phyloP scores from a whole-genome alignment of 2,329 filamentous ascomycete genomes.

The Penicillium decumbens region DNA sequence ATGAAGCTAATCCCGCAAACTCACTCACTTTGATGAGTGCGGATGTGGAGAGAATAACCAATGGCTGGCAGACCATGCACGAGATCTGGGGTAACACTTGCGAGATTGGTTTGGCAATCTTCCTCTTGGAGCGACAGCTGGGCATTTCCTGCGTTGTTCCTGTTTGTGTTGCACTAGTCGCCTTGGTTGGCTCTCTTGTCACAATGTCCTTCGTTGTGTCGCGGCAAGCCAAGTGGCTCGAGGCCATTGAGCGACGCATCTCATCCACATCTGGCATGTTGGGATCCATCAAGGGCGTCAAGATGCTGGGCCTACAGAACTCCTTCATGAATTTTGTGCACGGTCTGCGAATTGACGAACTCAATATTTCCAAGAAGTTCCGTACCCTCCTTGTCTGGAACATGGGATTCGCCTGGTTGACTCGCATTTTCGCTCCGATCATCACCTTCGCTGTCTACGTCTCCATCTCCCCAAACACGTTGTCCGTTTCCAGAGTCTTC shows the following conservation, averaged over 20 bases:
- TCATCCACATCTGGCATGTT: conserved; percentile 48
- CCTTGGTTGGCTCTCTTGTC: conserved; percentile 33
- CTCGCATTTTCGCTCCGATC: conserved; percentile 44
- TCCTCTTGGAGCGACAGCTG: conserved; percentile 40
- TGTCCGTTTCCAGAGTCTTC: conserved; percentile 44
- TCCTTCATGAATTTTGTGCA: conserved; percentile 39
- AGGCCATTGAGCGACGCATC: conserved; percentile 49
- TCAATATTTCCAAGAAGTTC: conserved; percentile 41
- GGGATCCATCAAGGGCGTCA: conserved; percentile 50
- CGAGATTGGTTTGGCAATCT: conserved; percentile 46
- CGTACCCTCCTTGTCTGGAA: conserved; percentile 41
- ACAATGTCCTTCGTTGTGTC: conserved; percentile 37
- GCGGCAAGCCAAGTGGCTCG: conserved; percentile 47
- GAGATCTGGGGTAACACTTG: conserved; percentile 45
- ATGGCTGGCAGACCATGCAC: conserved; percentile 41
- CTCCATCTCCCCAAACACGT: conserved; percentile 36
- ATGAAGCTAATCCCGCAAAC: conserved; percentile 34
- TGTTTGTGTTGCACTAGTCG: conserved; percentile 41
- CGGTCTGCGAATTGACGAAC: conserved; percentile 38
- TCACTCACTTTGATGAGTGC: conserved; percentile 46
- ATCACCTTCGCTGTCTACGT: conserved; percentile 46
- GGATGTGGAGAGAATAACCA: conserved; percentile 44
- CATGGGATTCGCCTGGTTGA: conserved; percentile 40
- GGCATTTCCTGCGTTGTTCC: conserved; percentile 46
- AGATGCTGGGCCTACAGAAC: conserved; percentile 47